A percentile compares a stretch with the other conserved stretches of the same genome.
Evolutionary conservation across 306 rosid species (phyloP).

Genomic region (Cajanus cajan): DNA sequence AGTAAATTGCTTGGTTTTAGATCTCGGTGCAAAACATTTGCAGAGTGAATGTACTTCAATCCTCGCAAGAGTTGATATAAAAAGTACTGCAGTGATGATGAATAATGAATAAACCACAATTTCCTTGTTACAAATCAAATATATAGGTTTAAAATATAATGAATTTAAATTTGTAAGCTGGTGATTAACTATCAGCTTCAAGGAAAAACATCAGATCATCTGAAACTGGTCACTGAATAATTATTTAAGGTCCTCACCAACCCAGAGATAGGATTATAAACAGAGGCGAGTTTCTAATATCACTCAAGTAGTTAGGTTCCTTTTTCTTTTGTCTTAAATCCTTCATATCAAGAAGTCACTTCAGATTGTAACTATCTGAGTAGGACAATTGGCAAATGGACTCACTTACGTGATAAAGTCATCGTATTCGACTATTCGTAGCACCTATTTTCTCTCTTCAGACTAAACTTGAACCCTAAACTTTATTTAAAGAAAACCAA

Average conservation of each 20-base stretch:
- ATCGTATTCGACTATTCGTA: too few relatives aligned
- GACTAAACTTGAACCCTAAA: background rate
- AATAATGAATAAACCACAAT: constrained; percentile 13
- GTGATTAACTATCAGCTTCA: constrained; percentile 6
- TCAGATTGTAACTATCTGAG: background rate
- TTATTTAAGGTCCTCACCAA: background rate
- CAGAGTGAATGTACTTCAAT: constrained; percentile 49
- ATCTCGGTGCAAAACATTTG: constrained; percentile 57
- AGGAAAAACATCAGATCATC: background rate
- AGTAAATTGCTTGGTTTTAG: constrained; percentile 58
- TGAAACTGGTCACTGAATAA: background rate
- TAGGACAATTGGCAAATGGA: background rate
- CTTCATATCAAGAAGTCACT: background rate
- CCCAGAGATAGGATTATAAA: background rate
- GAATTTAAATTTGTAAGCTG: background rate
- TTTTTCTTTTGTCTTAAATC: background rate
- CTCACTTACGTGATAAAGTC: background rate
- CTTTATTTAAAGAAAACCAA: background rate
- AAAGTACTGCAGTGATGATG: constrained; percentile 39
- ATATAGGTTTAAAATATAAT: background rate
- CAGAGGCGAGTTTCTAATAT: background rate
- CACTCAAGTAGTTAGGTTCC: background rate
- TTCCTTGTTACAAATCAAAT: background rate
- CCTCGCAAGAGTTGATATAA: constrained; percentile 48
- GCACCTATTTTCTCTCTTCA: background rate